Evolutionary conservation across 2,329 filamentous ascomycete species (phyloP), one percentile per base, ranked within the genome.

Genomic region (Colletotrichum scovillei): DNA sequence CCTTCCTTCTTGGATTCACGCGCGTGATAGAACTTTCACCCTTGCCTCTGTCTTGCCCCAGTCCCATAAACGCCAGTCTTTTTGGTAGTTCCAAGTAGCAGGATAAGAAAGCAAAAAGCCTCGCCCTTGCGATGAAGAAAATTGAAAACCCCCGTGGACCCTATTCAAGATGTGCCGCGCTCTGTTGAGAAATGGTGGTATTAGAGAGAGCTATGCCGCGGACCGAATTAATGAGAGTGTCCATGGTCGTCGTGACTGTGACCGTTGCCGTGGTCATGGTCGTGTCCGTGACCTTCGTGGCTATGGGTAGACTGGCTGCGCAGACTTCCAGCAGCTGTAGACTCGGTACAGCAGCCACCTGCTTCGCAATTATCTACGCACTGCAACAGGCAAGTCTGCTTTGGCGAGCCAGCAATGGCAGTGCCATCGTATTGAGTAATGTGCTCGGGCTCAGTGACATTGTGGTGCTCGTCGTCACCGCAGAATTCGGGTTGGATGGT

Each of bases 401-500:
- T 76, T 11, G 67, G 67, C 2, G 70, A 73, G 55, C 70, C 67
- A 16, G 64, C 80, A 80, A 68, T 74, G 82, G 76, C 70, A 0
- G 73, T 73, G 11, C 84, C 84, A 69, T 87, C 83, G 38, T 84
- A 76, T 5, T 79, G 73, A 42, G 19, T 30, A 11, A 65, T 65
- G n/a, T 26, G 63, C 3, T 82, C 81, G 16, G 80, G 77, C 52
- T 84, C 83, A 68, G 78, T 26, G 19, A 30, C n/a, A 49, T 55
- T 28, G 30, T 42, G 80, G 75, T 86, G 87, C 64, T 82, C 81
- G 53, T 84, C 79, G 76, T 90, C 89, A 30, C 90, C 81, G 75
- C 90, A 91, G 77, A 92, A 99, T 82, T 99, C 97, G 6, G 97
- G 97, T 83, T 99, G 97, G 77, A 99, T 98, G 14, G 97, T 99